phyloP scores from a whole-genome alignment of 192 early-diverging fungal species.

The Podila epigama region DNA sequence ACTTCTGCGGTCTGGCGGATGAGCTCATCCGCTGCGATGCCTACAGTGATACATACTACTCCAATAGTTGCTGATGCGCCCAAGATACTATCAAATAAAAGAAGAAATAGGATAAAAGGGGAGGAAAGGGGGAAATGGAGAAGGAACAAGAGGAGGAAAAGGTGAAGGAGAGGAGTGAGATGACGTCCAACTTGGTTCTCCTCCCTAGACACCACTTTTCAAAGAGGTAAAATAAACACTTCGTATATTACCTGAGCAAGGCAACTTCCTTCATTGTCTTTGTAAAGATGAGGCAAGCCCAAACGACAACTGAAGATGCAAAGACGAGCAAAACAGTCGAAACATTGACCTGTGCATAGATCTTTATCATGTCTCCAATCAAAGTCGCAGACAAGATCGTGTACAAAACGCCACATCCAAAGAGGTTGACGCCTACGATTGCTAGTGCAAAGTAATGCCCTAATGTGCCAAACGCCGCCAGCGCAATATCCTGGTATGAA shows the following conservation, averaged over 20 bases:
- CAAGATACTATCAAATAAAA: slow-evolving; percentile 55
- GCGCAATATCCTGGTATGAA: slow-evolving; percentile 71
- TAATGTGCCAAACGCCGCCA: slow-evolving; percentile 68
- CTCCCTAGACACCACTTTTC: no score
- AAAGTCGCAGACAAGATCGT: slow-evolving; percentile 74
- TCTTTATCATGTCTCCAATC: slow-evolving; percentile 62
- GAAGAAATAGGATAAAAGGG: background rate
- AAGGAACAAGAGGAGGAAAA: no score
- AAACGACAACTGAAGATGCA: slow-evolving; percentile 61
- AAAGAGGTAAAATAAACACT: no score
- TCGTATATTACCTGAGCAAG: slow-evolving; percentile 47
- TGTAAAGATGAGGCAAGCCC: slow-evolving; percentile 70
- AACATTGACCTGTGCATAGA: slow-evolving; percentile 50
- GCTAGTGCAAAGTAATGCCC: slow-evolving; percentile 63
- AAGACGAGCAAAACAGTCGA: slow-evolving; percentile 63
- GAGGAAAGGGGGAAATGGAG: no score
- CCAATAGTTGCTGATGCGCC: slow-evolving; percentile 73
- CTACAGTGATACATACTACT: slow-evolving; percentile 69
- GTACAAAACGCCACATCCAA: slow-evolving; percentile 73
- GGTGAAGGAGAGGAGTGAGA: no score
- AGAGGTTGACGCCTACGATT: slow-evolving; percentile 66
- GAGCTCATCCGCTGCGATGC: slow-evolving; percentile 54
- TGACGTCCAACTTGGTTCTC: no score
- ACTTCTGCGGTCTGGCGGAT: slow-evolving; percentile 1
- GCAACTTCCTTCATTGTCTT: slow-evolving; percentile 84